Percentiles rank a stretch among this genome's conserved stretches.
These are phyloP conservation scores for Fusarium sp. DNA, from an alignment of 2,329 filamentous ascomycete species.

Conservation along the genomic window DNA sequence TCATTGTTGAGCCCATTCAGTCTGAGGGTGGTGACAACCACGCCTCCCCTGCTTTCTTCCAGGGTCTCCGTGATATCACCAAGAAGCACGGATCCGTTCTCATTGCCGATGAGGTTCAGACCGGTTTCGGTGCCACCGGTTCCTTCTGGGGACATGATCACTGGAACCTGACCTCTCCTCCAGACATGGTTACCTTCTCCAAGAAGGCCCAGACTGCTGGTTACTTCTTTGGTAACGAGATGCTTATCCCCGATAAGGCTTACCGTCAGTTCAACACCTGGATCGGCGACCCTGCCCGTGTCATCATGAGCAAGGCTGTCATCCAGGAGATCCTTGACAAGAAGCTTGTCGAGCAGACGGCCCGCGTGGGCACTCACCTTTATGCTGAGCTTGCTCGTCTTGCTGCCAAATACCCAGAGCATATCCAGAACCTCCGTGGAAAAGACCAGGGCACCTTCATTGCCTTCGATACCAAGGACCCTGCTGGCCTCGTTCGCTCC, in stretches of 20 bases:
- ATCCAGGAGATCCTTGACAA: constrained; percentile 78
- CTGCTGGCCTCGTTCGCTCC: constrained; percentile 76
- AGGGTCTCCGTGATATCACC: constrained; percentile 77
- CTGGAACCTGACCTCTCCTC: constrained; percentile 78
- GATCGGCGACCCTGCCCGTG: constrained; percentile 85
- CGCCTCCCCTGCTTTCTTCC: constrained; percentile 83
- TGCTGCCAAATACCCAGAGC: constrained; percentile 72
- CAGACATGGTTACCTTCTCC: constrained; percentile 89
- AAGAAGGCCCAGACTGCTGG: constrained; percentile 90
- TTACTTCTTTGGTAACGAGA: constrained; percentile 83
- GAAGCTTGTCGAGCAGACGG: constrained; percentile 74
- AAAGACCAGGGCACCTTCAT: constrained; percentile 84
- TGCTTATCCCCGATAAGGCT: constrained; percentile 80
- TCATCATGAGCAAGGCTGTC: constrained; percentile 81
- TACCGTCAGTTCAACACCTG: constrained; percentile 91
- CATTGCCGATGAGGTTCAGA: constrained; percentile 89
- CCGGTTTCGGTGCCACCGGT: constrained; percentile 82
- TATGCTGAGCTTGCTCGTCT: constrained; percentile 73
- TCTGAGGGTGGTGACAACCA: constrained; percentile 89
- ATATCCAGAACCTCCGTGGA: constrained; percentile 80
- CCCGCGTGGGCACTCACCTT: constrained; percentile 75
- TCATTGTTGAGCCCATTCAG: constrained; percentile 84
- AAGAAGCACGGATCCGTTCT: constrained; percentile 76
- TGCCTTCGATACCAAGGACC: constrained; percentile 78
- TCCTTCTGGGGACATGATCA: constrained; percentile 91